phyloP scores from a whole-genome alignment of 1,139 yeast genomes.

The Suhomyces panamericanus region DNA sequence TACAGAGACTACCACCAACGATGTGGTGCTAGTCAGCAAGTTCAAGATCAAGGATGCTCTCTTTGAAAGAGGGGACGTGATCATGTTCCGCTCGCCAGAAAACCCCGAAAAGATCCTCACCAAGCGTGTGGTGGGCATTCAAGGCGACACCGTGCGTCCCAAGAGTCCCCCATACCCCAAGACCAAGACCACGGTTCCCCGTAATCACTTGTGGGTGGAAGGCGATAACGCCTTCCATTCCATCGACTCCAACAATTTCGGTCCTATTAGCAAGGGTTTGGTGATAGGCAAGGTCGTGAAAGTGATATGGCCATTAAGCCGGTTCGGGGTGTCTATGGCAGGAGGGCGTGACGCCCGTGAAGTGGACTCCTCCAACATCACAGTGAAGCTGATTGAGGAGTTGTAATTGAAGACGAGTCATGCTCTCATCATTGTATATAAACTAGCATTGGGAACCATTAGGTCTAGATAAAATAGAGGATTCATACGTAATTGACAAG shows the following conservation, averaged over 20 bases:
- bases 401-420: not conserved
- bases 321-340: slow-evolving; percentile 48
- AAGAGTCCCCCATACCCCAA: slow-evolving; percentile 64
- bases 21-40: slow-evolving; percentile 73
- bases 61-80: slow-evolving; percentile 65
- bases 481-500: no score
- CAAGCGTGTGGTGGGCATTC: slow-evolving; percentile 74
- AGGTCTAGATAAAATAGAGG: no score
- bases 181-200: slow-evolving; percentile 59
- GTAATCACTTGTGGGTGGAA: slow-evolving; percentile 90
- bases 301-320: slow-evolving; percentile 66
- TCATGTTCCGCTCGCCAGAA: slow-evolving; percentile 74
- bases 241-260: slow-evolving; percentile 79
- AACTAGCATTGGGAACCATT: no score
- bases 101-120: slow-evolving; percentile 74
- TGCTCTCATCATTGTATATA: not conserved
- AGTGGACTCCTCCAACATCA: not conserved
- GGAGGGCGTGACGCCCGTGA: slow-evolving; percentile 43
- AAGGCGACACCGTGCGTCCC: slow-evolving; percentile 66
- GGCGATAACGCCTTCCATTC: slow-evolving; percentile 88
- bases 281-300: slow-evolving; percentile 70
- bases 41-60: slow-evolving; percentile 51
- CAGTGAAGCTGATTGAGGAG: slow-evolving; percentile 11
- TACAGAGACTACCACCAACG: slow-evolving; percentile 49
- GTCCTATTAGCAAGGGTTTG: slow-evolving; percentile 79